phyloP scores from a whole-genome alignment of 805 yeast genomes.

The Teunomyces atbi region DNA sequence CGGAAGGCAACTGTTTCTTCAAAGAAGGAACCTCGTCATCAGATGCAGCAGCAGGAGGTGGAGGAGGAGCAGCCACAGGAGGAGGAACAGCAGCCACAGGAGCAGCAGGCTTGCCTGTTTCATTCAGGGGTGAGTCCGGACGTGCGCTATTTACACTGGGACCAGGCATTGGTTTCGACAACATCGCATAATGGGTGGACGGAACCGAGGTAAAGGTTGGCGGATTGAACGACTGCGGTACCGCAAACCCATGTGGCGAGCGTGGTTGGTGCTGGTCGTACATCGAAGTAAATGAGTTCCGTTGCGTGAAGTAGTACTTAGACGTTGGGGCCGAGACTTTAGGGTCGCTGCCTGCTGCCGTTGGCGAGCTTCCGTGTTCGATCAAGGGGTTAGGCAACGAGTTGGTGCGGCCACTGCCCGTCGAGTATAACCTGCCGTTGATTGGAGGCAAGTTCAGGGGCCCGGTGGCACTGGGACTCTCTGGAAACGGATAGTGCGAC shows the following conservation, averaged over 20 bases:
- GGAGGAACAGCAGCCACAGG: background rate
- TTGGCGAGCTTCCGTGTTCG: conserved; percentile 8
- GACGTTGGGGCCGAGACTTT: background rate
- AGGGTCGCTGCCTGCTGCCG: background rate
- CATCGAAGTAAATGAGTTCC: conserved; percentile 21
- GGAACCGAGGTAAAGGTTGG: conserved; percentile 1
- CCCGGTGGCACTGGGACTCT: background rate
- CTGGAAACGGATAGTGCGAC: background rate
- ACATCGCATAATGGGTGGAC: conserved; percentile 4
- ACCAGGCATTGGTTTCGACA: conserved; percentile 3
- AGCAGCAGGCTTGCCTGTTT: background rate
- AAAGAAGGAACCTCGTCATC: background rate
- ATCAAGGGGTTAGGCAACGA: conserved; percentile 19
- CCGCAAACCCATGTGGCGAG: background rate
- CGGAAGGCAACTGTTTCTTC: conserved; percentile 32
- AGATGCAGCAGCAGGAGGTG: background rate
- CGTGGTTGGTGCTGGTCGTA: conserved; percentile 10
- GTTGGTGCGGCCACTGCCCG: conserved; percentile 14
- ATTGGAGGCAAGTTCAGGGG: background rate
- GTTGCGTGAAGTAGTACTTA: conserved; percentile 10
- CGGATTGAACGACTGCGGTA: background rate
- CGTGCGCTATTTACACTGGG: conserved; percentile 2
- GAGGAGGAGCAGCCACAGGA: background rate
- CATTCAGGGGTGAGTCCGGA: background rate
- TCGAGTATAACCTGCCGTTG: conserved; percentile 2